Base-by-base conservation (phyloP, 148 eudicot genomes). In the Spergularia marina region DNA sequence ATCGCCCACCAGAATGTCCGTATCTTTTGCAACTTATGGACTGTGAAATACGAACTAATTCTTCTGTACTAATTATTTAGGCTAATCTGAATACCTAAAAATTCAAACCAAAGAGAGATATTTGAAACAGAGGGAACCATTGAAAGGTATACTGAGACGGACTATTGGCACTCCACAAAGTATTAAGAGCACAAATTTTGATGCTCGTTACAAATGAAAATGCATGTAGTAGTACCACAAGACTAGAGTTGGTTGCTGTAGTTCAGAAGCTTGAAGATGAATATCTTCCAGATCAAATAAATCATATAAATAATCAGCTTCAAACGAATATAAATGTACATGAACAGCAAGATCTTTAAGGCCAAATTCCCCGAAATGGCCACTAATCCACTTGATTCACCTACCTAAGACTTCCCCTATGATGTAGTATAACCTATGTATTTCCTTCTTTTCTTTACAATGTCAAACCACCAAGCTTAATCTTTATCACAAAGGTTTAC, bases 271-370 rank as follows among this genome's bases (percentile, higher is more conserved):
- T 6, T 59, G 18, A 39, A 72, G 56, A 7, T 30, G 30, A 65
- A 7, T 14, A 39, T 55, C 14, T 62, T 56, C 6, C 66, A 23
- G 5, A 76, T 34, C 71, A 64, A 71, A 79, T 53, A 21, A 21
- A 61, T 36, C 39, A 75, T 57, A 56, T 40, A 53, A 73, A 80
- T 68, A 59, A 47, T 34, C 30, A 14, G 65, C 21, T 59, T 54
- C 73, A 53, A 81, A 72, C 61, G 39, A 73, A 81, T 77, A 20
- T 58, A 77, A 59, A 81, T 76, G 77, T 81, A 81, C 77, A 76
- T 52, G 53, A 72, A 44, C 36, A 44, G 49, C 77, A 57, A 64
- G 71, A 49, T 58, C 49, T 13, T 13, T 66, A 71, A 67, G 3
- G 66, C 36, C 63, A 76, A 71, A 72, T 52, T 4, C 47, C 36